Percentiles rank a stretch among this genome's conserved stretches.
phyloP scores from a whole-genome alignment of 2,329 filamentous ascomycete species.

The Penicillium corylophilum region DNA sequence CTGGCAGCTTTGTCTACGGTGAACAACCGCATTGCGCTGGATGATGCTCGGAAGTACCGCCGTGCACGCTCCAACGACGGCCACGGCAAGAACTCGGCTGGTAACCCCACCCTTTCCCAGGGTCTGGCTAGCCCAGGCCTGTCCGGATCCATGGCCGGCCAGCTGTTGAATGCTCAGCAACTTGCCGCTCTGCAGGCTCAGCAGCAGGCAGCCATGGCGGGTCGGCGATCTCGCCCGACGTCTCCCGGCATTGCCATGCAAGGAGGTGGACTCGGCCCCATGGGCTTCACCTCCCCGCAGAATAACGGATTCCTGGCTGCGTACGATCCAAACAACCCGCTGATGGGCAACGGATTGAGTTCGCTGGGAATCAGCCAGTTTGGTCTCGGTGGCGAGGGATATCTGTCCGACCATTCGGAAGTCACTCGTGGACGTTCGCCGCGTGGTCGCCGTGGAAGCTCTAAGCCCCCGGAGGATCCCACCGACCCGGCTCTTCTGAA shows the following conservation, averaged over 20 bases:
- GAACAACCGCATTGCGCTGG: conserved; percentile 94
- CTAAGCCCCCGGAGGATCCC: conserved; percentile 96
- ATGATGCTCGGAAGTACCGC: conserved; percentile 95
- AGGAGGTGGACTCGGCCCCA: conserved; percentile 57
- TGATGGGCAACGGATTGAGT: conserved; percentile 69
- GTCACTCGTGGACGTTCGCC: conserved; percentile 88
- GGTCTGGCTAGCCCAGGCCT: conserved; percentile 63
- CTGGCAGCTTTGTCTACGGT: conserved; percentile 94
- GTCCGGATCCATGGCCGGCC: conserved; percentile 75
- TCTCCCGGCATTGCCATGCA: conserved; percentile 88
- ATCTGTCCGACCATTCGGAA: conserved; percentile 91
- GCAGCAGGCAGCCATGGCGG: conserved; percentile 56
- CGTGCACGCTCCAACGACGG: conserved; percentile 86
- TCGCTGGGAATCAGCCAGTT: conserved; percentile 71
- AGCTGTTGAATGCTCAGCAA: conserved; percentile 81
- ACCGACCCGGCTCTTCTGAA: conserved; percentile 86
- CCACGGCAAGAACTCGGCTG: conserved; percentile 42
- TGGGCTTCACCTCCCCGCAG: conserved; percentile 82
- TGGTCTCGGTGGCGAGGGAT: conserved; percentile 72
- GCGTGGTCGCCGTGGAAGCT: conserved; percentile 86
- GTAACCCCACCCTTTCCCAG: conserved; percentile 64
- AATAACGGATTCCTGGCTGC: conserved; percentile 92
- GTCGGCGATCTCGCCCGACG: conserved; percentile 78
- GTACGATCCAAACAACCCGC: conserved; percentile 71
- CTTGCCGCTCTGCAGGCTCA: conserved; percentile 77